Evolutionary conservation across 1,139 yeast genomes (phyloP).

Genomic region (Suhomyces terraborum): DNA sequence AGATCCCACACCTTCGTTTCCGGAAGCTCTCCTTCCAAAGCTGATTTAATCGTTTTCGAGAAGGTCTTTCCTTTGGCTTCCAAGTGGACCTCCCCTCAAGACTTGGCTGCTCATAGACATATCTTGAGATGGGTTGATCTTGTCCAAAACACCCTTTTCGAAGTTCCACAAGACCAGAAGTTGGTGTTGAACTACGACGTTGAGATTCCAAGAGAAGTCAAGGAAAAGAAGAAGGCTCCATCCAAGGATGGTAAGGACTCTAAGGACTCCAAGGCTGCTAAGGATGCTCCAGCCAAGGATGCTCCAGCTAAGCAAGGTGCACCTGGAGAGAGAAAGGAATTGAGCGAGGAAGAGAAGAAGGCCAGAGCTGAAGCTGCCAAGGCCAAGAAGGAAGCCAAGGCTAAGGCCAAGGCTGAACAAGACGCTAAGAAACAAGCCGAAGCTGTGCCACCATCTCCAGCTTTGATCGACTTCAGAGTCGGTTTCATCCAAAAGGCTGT

Average conservation of each 20-base stretch:
- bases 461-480: constrained; percentile 88
- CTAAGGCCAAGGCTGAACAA: constrained; percentile 65
- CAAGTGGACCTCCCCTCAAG: constrained; percentile 56
- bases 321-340: constrained; percentile 25
- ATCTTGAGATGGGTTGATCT: constrained; percentile 89
- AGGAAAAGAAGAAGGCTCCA: constrained; percentile 52
- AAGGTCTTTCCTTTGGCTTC: constrained; percentile 61
- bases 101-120: constrained; percentile 67
- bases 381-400: constrained; percentile 75
- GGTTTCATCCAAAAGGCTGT: constrained; percentile 96
- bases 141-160: constrained; percentile 66
- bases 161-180: constrained; percentile 52
- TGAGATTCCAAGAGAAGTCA: constrained; percentile 60
- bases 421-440: constrained; percentile 53
- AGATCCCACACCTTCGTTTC: constrained; percentile 69
- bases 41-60: constrained; percentile 71
- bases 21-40: constrained; percentile 63
- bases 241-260: constrained; percentile 33
- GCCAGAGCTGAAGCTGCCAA: constrained; percentile 62
- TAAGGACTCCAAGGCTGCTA: constrained; percentile 24
- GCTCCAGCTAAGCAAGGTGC: constrained; percentile 22
- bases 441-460: constrained; percentile 70
- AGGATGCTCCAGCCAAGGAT: constrained; percentile 17
- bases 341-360: constrained; percentile 62
- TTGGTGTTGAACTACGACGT: constrained; percentile 59